Evolutionary conservation across 1,284 basidiomycete genomes (phyloP).

Genomic region (Cutaneotrichosporon mucoides): DNA sequence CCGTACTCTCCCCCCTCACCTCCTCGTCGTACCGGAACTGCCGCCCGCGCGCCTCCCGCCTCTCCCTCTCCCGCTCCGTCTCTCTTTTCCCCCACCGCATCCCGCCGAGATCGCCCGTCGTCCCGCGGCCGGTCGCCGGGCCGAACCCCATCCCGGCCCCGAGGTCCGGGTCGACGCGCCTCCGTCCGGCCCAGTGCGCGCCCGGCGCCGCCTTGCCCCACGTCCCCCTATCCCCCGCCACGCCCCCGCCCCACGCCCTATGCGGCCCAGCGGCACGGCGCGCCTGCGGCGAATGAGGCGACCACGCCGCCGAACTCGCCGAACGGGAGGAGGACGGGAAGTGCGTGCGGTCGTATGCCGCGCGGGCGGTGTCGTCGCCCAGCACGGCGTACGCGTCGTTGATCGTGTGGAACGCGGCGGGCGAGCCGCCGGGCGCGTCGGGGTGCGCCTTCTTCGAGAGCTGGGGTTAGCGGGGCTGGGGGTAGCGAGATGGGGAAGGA

Average conservation of each 20-base stretch:
- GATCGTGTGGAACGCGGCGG: conserved; percentile 42
- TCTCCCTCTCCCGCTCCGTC: not conserved
- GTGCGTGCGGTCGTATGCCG: conserved; percentile 9
- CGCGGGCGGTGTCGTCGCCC: conserved; percentile 41
- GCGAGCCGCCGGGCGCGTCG: conserved; percentile 43
- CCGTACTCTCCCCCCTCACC: conserved; percentile 23
- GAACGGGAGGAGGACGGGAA: not conserved
- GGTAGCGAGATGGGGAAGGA: too few relatives aligned
- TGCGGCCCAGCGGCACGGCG: conserved; percentile 14
- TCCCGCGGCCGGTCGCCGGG: not conserved
- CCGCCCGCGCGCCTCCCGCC: not conserved
- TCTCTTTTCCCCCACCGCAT: conserved; percentile 9
- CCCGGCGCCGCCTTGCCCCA: conserved; percentile 10
- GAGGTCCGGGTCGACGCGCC: conserved; percentile 5
- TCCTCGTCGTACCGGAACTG: conserved; percentile 17
- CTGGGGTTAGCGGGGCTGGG: conserved; percentile 21
- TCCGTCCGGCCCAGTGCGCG: conserved; percentile 7
- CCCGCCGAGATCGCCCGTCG: not conserved
- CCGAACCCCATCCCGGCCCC: conserved; percentile 19
- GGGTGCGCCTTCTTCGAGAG: conserved; percentile 51
- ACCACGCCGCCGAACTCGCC: not conserved
- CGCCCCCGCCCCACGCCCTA: conserved; percentile 2
- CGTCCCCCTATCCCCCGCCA: not conserved
- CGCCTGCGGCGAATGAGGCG: conserved; percentile 15
- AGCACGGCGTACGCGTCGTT: conserved; percentile 47